These are phyloP conservation scores for Plasmopara muralis DNA, from an alignment of 352 stramenopile genomes.

Conservation along the genomic window DNA sequence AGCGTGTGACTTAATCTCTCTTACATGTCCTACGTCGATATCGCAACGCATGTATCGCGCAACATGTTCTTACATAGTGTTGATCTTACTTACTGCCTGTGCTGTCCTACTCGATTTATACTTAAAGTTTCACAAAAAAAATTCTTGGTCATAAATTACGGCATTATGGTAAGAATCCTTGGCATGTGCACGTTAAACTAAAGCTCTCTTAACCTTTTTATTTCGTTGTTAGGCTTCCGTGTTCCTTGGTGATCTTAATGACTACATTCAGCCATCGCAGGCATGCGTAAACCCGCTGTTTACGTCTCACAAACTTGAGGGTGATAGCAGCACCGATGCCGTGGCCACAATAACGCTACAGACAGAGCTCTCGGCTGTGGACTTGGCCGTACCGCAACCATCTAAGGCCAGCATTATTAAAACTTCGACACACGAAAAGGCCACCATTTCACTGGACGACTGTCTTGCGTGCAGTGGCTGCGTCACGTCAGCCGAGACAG, in stretches of 20 bases:
- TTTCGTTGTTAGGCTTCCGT: slow-evolving; percentile 64
- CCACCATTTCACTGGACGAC: slow-evolving; percentile 93
- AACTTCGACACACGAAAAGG: slow-evolving; percentile 69
- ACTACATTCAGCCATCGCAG: slow-evolving; percentile 92
- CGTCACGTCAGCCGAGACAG: slow-evolving; percentile 97
- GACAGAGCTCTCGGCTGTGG: slow-evolving; percentile 55
- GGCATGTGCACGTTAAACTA: neutral
- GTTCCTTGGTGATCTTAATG: slow-evolving; percentile 89
- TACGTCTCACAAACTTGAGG: slow-evolving; percentile 29
- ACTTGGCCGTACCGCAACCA: slow-evolving; percentile 39
- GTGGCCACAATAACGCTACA: slow-evolving; percentile 72
- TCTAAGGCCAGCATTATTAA: slow-evolving; percentile 75
- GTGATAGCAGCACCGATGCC: slow-evolving; percentile 16
- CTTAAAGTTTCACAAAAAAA: too few species aligned
- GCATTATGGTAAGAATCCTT: too few species aligned
- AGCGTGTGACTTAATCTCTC: too few species aligned
- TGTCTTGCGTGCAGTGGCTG: slow-evolving; percentile 96
- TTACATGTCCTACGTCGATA: too few species aligned
- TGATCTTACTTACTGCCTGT: too few species aligned
- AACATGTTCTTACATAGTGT: too few species aligned
- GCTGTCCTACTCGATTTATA: too few species aligned
- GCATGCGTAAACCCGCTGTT: slow-evolving; percentile 93
- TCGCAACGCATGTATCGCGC: too few species aligned
- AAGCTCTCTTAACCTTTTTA: neutral
- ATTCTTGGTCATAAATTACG: too few species aligned